phyloP scores from a whole-genome alignment of 1,284 basidiomycete species.

The Pyrrhoderma lamaoense region DNA sequence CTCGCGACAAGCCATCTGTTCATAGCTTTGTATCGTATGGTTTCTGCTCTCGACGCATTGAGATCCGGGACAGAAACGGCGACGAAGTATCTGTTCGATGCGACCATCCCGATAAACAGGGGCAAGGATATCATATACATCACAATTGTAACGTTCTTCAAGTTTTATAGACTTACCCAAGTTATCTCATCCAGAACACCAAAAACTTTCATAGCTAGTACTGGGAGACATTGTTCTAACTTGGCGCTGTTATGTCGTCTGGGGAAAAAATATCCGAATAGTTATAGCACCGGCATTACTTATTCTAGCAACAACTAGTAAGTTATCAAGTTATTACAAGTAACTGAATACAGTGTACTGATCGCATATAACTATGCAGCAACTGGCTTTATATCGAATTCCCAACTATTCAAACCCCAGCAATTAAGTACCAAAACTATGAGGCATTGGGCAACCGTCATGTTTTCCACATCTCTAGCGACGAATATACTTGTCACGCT shows the following conservation, averaged over 20 bases:
- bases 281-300: not conserved
- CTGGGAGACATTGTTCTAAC: constrained; percentile 2
- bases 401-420: not conserved
- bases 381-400: not conserved
- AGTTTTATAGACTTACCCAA: not conserved
- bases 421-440: not conserved
- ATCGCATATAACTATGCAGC: too few relatives aligned
- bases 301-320: not conserved
- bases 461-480: constrained; percentile 1
- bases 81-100: not conserved
- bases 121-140: constrained; percentile 6
- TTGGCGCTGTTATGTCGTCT: constrained; percentile 4
- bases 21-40: constrained; percentile 2
- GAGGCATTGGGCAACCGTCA: not conserved
- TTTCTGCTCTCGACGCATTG: constrained; percentile 1
- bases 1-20: constrained; percentile 1
- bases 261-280: not conserved
- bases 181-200: not conserved
- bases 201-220: not conserved
- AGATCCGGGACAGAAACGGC: not conserved
- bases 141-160: not conserved
- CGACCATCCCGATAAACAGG: not conserved
- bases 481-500: constrained; percentile 4
- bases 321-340: not conserved
- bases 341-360: not conserved